Conservation (phyloP, 1,284 basidiomycete species). For the Leccinum proximum region DNA sequence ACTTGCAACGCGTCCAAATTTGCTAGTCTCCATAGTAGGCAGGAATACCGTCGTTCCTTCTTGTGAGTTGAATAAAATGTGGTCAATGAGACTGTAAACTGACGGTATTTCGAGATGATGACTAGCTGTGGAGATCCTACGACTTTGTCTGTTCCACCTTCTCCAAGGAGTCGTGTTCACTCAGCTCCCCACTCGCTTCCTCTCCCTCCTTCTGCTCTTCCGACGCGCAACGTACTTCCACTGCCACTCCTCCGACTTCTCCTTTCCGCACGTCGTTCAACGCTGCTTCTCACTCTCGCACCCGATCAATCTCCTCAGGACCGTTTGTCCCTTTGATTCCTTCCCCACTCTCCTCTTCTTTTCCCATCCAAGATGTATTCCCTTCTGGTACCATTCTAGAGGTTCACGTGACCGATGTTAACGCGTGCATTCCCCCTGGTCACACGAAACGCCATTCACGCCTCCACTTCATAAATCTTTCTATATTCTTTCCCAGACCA, state of each 20-base stretch:
- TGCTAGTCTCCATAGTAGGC: no score
- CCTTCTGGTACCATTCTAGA: constrained; percentile 26
- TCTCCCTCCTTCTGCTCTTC: constrained; percentile 18
- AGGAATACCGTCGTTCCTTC: no score
- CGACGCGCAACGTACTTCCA: constrained; percentile 18
- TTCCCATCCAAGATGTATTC: constrained; percentile 23
- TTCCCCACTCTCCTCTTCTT: constrained; percentile 33
- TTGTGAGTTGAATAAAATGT: no score
- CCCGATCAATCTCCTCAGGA: constrained; percentile 51
- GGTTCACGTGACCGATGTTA: constrained; percentile 15
- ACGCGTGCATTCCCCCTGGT: constrained; percentile 17
- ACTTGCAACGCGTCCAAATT: no score
- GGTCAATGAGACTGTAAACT: no score
- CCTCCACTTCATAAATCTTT: constrained; percentile 88
- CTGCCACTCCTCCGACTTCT: constrained; percentile 35
- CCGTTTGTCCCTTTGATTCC: constrained; percentile 46
- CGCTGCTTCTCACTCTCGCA: constrained; percentile 38
- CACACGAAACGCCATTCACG: constrained; percentile 61
- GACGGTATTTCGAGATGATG: no score
- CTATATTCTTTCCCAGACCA: constrained; percentile 84
- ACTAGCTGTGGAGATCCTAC: no score
- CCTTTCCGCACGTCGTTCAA: constrained; percentile 50
- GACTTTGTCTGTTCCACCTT: constrained; percentile 12
- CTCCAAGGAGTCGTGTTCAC: constrained; percentile 33
- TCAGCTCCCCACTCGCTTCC: constrained; percentile 34